Evolutionary conservation across 108 stramenopile species (phyloP).

Genomic region (Nitzschia sp.): DNA sequence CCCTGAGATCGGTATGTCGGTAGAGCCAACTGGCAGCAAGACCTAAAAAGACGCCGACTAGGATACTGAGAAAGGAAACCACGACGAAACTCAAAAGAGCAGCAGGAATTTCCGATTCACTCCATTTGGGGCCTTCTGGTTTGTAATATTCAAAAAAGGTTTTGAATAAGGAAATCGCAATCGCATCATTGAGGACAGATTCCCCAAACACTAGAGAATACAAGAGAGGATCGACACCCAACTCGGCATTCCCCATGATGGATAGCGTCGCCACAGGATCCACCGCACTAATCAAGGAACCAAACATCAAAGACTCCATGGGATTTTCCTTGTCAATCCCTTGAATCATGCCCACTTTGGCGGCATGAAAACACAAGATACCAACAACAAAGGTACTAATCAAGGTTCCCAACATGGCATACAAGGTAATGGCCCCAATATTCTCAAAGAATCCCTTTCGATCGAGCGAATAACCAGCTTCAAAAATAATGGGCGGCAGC

Average conservation of each 20-base stretch:
- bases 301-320: conserved; percentile 95
- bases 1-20: conserved; percentile 81
- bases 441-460: conserved; percentile 93
- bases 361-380: conserved; percentile 71
- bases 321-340: conserved; percentile 84
- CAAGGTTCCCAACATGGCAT: conserved; percentile 92
- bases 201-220: conserved; percentile 97
- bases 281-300: conserved; percentile 91
- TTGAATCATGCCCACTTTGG: conserved; percentile 63
- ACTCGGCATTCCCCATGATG: conserved; percentile 87
- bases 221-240: conserved; percentile 90
- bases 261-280: conserved; percentile 97
- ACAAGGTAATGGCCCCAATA: conserved; percentile 88
- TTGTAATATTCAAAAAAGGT: conserved; percentile 86
- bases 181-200: conserved; percentile 95
- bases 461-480: conserved; percentile 92
- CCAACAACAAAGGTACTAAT: conserved; percentile 93
- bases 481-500: conserved; percentile 97
- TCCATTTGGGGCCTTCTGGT: conserved; percentile 68
- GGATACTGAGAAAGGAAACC: conserved; percentile 62
- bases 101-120: conserved; percentile 57
- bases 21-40: conserved; percentile 79
- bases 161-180: conserved; percentile 96
- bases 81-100: conserved; percentile 74
- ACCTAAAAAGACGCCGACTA: conserved; percentile 87